Evolutionary conservation across 495 filamentous ascomycete species (phyloP).

Genomic region (Margaritispora aquatica): DNA sequence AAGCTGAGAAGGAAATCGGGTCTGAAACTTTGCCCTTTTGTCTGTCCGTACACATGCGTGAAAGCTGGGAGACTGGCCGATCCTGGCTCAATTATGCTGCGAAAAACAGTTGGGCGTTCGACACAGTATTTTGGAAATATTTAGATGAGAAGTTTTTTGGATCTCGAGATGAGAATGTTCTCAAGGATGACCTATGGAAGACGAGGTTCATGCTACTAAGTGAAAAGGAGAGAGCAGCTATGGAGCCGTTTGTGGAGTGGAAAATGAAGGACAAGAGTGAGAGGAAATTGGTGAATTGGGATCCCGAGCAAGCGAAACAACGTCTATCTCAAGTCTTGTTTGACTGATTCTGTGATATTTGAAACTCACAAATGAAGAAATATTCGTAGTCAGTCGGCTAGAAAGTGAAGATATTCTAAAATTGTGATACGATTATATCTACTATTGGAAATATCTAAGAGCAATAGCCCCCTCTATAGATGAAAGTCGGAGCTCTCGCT

Average conservation of each 20-base stretch:
- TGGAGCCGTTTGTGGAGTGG: slow-evolving; percentile 22
- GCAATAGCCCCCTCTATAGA: too few relatives aligned
- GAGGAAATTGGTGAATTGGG: slow-evolving; percentile 19
- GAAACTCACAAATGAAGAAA: too few relatives aligned
- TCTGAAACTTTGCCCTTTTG: background rate
- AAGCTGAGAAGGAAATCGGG: slow-evolving; percentile 16
- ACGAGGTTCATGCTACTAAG: slow-evolving; percentile 19
- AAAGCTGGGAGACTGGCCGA: slow-evolving; percentile 27
- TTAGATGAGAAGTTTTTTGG: slow-evolving; percentile 13
- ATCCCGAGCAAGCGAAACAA: slow-evolving; percentile 10
- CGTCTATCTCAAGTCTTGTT: slow-evolving; percentile 6
- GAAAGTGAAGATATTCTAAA: too few relatives aligned
- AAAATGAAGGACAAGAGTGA: slow-evolving; percentile 21
- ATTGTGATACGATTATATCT: too few relatives aligned
- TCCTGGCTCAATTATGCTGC: slow-evolving; percentile 29
- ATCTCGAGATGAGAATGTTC: background rate
- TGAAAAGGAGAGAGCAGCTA: slow-evolving; percentile 12
- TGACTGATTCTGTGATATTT: too few relatives aligned
- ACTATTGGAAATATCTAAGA: too few relatives aligned
- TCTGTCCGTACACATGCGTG: slow-evolving; percentile 20
- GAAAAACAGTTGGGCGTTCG: slow-evolving; percentile 12
- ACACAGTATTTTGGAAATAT: slow-evolving; percentile 9
- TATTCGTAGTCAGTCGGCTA: too few relatives aligned
- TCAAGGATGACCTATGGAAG: slow-evolving; percentile 12
- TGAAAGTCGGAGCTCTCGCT: too few relatives aligned